These are phyloP conservation scores for Lichtheimia ornata DNA, from an alignment of 371 early-diverging fungal genomes.

Conservation along the genomic window DNA sequence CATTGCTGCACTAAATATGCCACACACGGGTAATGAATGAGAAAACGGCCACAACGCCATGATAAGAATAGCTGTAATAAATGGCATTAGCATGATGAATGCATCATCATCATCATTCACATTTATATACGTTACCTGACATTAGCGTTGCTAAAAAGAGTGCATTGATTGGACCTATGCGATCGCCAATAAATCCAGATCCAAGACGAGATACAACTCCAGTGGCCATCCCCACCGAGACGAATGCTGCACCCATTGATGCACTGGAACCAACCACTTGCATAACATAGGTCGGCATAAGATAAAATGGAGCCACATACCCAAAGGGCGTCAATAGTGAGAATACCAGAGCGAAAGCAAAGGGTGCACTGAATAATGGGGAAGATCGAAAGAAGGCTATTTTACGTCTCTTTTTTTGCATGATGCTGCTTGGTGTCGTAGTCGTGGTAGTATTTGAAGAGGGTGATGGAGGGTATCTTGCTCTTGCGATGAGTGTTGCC, in stretches of 20 bases:
- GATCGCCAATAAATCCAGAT: slow-evolving; percentile 34
- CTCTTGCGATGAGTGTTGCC: too few relatives aligned
- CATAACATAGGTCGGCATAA: slow-evolving; percentile 17
- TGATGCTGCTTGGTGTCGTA: not conserved
- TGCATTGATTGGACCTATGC: slow-evolving; percentile 15
- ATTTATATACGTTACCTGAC: not conserved
- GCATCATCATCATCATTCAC: not conserved
- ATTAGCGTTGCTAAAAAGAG: slow-evolving; percentile 18
- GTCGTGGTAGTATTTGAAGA: not conserved
- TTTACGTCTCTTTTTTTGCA: slow-evolving; percentile 11
- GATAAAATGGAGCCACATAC: slow-evolving; percentile 33
- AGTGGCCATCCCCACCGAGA: slow-evolving; percentile 17
- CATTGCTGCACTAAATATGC: slow-evolving; percentile 40
- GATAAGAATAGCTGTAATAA: slow-evolving; percentile 5
- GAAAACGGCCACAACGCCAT: slow-evolving; percentile 7
- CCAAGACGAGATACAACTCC: slow-evolving; percentile 17
- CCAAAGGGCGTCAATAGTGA: slow-evolving; percentile 46
- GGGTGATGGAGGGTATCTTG: too few relatives aligned
- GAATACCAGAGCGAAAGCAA: slow-evolving; percentile 27
- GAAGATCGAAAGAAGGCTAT: slow-evolving; percentile 11
- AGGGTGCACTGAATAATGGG: not conserved
- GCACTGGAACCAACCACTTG: slow-evolving; percentile 5
- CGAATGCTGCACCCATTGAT: slow-evolving; percentile 9
- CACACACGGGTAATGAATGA: slow-evolving; percentile 34
- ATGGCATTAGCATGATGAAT: slow-evolving; percentile 20